phyloP scores from a whole-genome alignment of 1,284 basidiomycete genomes.

The Leccinum variabile region DNA sequence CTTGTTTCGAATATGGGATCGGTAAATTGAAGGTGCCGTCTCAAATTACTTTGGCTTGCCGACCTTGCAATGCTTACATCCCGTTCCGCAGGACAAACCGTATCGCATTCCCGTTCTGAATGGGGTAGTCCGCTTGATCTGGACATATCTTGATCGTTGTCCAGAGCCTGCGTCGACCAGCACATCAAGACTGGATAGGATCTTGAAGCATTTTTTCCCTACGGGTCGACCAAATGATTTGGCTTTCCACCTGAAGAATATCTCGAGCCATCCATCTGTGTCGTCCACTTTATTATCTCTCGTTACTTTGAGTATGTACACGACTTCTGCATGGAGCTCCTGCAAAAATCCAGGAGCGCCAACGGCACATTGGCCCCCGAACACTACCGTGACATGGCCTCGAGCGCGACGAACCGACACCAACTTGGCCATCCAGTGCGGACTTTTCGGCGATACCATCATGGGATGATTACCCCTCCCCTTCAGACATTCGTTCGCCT shows the following conservation, averaged over 20 bases:
- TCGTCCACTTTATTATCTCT: slow-evolving; percentile 82
- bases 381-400: slow-evolving; percentile 43
- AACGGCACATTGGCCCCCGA: slow-evolving; percentile 62
- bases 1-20: slow-evolving; percentile 69
- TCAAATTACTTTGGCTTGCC: not conserved
- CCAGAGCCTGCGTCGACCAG: slow-evolving; percentile 81
- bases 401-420: slow-evolving; percentile 68
- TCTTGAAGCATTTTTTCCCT: slow-evolving; percentile 84
- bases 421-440: slow-evolving; percentile 73
- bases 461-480: slow-evolving; percentile 68
- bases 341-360: slow-evolving; percentile 62
- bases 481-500: slow-evolving; percentile 61
- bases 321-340: slow-evolving; percentile 77
- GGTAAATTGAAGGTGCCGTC: slow-evolving; percentile 74
- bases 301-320: slow-evolving; percentile 87
- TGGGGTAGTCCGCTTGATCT: slow-evolving; percentile 80
- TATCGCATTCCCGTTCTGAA: slow-evolving; percentile 78
- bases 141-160: slow-evolving; percentile 95
- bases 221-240: slow-evolving; percentile 50
- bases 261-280: slow-evolving; percentile 75
- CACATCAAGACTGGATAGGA: slow-evolving; percentile 72
- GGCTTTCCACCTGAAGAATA: slow-evolving; percentile 76
- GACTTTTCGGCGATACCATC: slow-evolving; percentile 68
- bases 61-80: not conserved
- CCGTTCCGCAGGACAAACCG: slow-evolving; percentile 65